Evolutionary conservation across 257 asterid genomes (phyloP), one percentile per base, ranked within the genome.

Genomic region (Capsicum chinense): DNA sequence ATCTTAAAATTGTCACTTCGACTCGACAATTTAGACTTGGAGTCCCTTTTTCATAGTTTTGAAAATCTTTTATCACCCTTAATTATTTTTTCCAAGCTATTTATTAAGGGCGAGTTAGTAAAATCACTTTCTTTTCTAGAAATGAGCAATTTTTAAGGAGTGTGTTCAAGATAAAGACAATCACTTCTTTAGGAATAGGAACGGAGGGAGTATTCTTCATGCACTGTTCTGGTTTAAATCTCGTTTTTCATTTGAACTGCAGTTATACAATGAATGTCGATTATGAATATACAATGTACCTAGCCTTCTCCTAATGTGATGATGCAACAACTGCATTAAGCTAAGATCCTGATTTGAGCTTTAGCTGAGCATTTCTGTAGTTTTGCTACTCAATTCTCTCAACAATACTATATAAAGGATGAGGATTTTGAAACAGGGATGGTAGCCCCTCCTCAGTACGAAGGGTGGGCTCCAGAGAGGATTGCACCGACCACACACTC

Each of bases 281-380:
- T 7, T 4, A 37, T 68, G 7, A 21, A 37, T 68, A 68, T 37
- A 68, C 19, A 68, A 39, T 14, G 52, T 39, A 68, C 37, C 26
- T 37, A 68, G 76, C 21, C 21, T 21, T 5, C 76, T 52, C n/a
- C n/a, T 8, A 39, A 69, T 16, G 14, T 39, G 78, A 69, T 16
- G 44, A 39, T 37, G 52, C 54, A 69, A 69, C 54, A 70, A 60
- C 15, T n/a, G 57, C 37, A 54, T 48, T 59, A 35, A 33, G n/a
- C 82, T 91, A 89, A 26, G 86, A 82, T 70, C 91, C 90, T 0
- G 94, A 93, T 84, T 91, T 69, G 87, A 80, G 88, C 85, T 91
- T 92, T 92, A 56, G 93, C 66, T 39, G 39, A 95, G 54, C 78
- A 91, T 89, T 85, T 86, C 84, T 91, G 98, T 87, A 92, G 79